Conservation (phyloP, 805 yeast species). For the Wickerhamiella azymoides region DNA sequence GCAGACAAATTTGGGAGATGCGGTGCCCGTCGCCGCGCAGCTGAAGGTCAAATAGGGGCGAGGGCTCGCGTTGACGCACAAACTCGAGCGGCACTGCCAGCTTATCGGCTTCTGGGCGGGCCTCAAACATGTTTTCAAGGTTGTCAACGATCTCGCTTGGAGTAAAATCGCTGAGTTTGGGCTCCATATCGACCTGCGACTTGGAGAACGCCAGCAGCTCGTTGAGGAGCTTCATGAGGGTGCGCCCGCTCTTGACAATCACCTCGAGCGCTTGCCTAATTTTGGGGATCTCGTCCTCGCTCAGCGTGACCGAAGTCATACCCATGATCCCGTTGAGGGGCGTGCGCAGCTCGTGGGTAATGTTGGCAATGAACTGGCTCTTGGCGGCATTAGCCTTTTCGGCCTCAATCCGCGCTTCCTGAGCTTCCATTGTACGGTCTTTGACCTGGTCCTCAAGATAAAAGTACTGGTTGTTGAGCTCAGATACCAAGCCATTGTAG, state of each 20-base stretch:
- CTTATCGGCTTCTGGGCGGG: constrained; percentile 40
- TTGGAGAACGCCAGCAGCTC: constrained; percentile 82
- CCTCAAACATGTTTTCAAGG: constrained; percentile 61
- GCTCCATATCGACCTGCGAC: constrained; percentile 72
- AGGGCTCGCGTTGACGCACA: constrained; percentile 46
- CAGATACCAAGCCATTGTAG: constrained; percentile 83
- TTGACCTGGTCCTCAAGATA: constrained; percentile 79
- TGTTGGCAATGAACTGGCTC: constrained; percentile 84
- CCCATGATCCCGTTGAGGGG: constrained; percentile 94
- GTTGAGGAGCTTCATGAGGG: constrained; percentile 74
- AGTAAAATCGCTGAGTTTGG: constrained; percentile 66
- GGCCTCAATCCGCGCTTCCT: constrained; percentile 30
- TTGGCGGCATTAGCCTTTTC: constrained; percentile 85
- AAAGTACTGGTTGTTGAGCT: constrained; percentile 67
- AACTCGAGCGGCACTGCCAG: constrained; percentile 35
- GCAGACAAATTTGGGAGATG: constrained; percentile 79
- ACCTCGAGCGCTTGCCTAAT: constrained; percentile 61
- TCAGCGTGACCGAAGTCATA: constrained; percentile 87
- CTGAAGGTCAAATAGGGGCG: constrained; percentile 36
- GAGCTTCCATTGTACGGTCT: constrained; percentile 75
- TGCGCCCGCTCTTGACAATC: constrained; percentile 80
- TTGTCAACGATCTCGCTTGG: constrained; percentile 66
- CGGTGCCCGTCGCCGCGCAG: constrained; percentile 72
- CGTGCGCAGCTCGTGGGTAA: constrained; percentile 84
- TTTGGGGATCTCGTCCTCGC: constrained; percentile 53